Base-by-base conservation (phyloP, 2,329 filamentous ascomycete genomes). In the Fusarium phyllophilum region DNA sequence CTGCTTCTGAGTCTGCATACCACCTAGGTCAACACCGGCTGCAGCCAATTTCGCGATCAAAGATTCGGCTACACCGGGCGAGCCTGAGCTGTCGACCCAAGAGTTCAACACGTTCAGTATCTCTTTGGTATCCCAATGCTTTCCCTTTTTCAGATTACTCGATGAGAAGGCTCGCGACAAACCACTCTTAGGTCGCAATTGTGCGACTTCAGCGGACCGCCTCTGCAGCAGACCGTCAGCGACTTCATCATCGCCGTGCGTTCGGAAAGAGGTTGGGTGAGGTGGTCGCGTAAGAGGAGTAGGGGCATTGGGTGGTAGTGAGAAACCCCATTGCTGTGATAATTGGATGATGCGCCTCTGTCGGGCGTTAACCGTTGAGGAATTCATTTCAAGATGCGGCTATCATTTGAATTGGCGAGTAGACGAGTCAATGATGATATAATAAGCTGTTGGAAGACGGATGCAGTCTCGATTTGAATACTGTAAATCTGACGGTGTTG, bases 201-300 rank as follows among this genome's bases (percentile, higher is more conserved):
- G 81, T 34, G 82, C 78, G 14, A 79, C 70, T 42, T 84, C 82
- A 15, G 78, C 74, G 5, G 81, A 81, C 57, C 85, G 85, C 31
- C 84, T 84, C 73, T 86, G 86, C 60, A 90, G 81, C 36, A 90
- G 82, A 39, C 87, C 85, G 60, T 90, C 89, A n/a, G 88, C 88
- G 8, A 82, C 79, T 33, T 83, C 78, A 56, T 90, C 87, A 72
- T 90, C 89, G 61, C 83, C 82, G 2, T 86, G 77, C 3, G 83
- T 85, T 56, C 85, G 84, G 72, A 85, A 85, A 10, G 83, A 84
- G 8, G 84, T 82, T 2, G 84, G 80, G 38, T 82, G 81, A 52
- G 81, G 80, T 6, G 86, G 87, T 55, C 84, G 83, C 8, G 81
- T 76, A 44, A 85, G 81, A 7, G 84, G 83, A 42, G 81, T 75